Conservation (phyloP, 371 early-diverging fungal genomes). For the Globomyces sp. region DNA sequence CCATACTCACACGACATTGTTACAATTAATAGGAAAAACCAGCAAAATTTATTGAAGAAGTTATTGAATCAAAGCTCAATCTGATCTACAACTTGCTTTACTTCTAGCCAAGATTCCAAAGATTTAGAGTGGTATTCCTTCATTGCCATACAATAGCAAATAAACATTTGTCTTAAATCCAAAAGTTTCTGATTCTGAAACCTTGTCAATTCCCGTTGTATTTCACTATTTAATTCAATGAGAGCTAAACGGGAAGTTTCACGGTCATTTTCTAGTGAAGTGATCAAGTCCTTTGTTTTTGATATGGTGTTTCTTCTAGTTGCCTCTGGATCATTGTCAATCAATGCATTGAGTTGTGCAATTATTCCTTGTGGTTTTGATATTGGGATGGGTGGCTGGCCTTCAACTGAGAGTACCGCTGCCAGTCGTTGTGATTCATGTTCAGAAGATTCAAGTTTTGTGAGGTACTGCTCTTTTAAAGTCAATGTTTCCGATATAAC, state of each 20-base stretch:
- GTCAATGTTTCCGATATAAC: slow-evolving; percentile 68
- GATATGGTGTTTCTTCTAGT: slow-evolving; percentile 87
- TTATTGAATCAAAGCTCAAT: slow-evolving; percentile 1
- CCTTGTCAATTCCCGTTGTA: slow-evolving; percentile 86
- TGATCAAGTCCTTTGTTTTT: slow-evolving; percentile 80
- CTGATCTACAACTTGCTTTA: slow-evolving; percentile 21
- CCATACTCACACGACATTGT: not conserved
- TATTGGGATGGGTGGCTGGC: slow-evolving; percentile 21
- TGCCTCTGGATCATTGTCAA: slow-evolving; percentile 92
- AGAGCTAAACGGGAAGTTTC: slow-evolving; percentile 70
- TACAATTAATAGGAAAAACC: not conserved
- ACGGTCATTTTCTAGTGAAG: slow-evolving; percentile 71
- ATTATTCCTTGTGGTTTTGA: slow-evolving; percentile 26
- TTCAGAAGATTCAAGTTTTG: slow-evolving; percentile 72
- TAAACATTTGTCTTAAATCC: slow-evolving; percentile 77
- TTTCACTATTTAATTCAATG: slow-evolving; percentile 65
- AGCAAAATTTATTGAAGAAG: not conserved
- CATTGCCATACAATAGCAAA: slow-evolving; percentile 78
- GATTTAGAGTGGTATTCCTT: slow-evolving; percentile 79
- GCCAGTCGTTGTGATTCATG: slow-evolving; percentile 80
- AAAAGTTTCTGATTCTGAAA: slow-evolving; percentile 88
- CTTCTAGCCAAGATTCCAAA: slow-evolving; percentile 40
- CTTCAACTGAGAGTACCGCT: slow-evolving; percentile 66
- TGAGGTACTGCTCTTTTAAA: slow-evolving; percentile 63
- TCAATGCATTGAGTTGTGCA: slow-evolving; percentile 64